Conservation (phyloP, 2,329 filamentous ascomycete species). For the Pseudogymnoascus sp. region DNA sequence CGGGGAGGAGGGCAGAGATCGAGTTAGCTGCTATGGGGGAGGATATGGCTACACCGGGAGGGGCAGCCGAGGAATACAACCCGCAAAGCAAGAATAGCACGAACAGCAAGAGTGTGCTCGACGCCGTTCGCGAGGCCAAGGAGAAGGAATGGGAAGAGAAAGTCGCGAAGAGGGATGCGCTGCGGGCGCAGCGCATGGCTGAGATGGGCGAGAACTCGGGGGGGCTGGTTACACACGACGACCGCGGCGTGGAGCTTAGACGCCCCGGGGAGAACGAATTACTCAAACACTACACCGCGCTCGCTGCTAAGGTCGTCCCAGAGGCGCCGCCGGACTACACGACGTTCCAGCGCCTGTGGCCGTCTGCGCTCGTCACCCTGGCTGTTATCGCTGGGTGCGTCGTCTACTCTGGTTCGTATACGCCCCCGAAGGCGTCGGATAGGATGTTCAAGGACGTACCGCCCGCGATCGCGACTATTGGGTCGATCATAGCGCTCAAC, state of each 20-base stretch:
- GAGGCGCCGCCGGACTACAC: slow-evolving; percentile 46
- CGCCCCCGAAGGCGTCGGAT: slow-evolving; percentile 40
- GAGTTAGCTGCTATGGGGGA: slow-evolving; percentile 41
- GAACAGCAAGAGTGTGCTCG: slow-evolving; percentile 51
- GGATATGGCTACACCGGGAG: slow-evolving; percentile 14
- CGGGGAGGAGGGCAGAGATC: slow-evolving; percentile 54
- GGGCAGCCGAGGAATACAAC: slow-evolving; percentile 18
- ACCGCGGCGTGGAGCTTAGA: slow-evolving; percentile 21
- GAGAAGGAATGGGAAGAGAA: slow-evolving; percentile 39
- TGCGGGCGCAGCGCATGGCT: slow-evolving; percentile 39
- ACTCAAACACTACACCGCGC: slow-evolving; percentile 29
- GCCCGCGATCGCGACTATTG: slow-evolving; percentile 58
- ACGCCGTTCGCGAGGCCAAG: slow-evolving; percentile 48
- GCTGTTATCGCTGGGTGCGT: slow-evolving; percentile 39
- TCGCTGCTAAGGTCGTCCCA: slow-evolving; percentile 42
- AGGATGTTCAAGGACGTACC: slow-evolving; percentile 55
- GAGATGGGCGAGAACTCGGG: slow-evolving; percentile 31
- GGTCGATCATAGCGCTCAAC: slow-evolving; percentile 54
- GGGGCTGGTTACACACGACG: slow-evolving; percentile 16
- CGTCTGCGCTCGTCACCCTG: slow-evolving; percentile 43
- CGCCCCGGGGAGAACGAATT: slow-evolving; percentile 22
- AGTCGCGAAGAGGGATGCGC: slow-evolving; percentile 38
- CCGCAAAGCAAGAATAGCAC: slow-evolving; percentile 34
- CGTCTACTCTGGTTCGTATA: slow-evolving; percentile 43
- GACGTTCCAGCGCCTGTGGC: slow-evolving; percentile 47